Evolutionary conservation across 2,329 filamentous ascomycete species (phyloP), one percentile per base, ranked within the genome.

Genomic region (Venturiaceae sp.): DNA sequence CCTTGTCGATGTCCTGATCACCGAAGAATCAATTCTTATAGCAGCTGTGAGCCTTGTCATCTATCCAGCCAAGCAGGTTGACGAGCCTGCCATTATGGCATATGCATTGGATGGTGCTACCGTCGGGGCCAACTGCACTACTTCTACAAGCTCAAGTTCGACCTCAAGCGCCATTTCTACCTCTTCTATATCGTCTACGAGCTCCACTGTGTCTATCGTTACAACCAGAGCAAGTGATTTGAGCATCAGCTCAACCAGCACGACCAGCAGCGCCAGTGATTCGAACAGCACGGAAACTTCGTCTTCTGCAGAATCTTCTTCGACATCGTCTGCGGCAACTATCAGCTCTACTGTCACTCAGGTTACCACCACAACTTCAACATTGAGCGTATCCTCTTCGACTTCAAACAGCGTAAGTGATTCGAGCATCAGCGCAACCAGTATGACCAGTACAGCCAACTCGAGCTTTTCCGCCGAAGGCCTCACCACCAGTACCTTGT

Each of bases 1-100:
- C n/a, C 52, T 79, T 53, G 67, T 65, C 2, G 75, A 80, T 65
- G 67, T 80, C 16, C 57, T 80, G n/a, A 65, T 70, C 19, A 79
- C 77, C 4, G 74, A 76, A 67, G 55, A 39, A n/a, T 8, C 75
- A 39, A 67, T 78, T 52, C 61, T 75, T 0, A 62, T 76, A 28
- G 73, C 75, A 2, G 71, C 67, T 32, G 61, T 69, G 5, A 65
- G 71, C 55, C 61, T 72, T 39, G 55, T 73, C 62, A 47, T 64
- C 1, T 74, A 74, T 60, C 55, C 59, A 14, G 63, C 69, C 21
- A 75, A 72, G 64, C 63, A 67, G 4, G 57, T 63, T 2, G 57
- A 46, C 2, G 77, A 80, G 66, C 75, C 77, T n/a, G 50, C 65
- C 4, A 69, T 78, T 55, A 72, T 62, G 61, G 53, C 63, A 14